Evolutionary conservation across 2,329 filamentous ascomycete species (phyloP), one percentile per base, ranked within the genome.

Genomic region (Ploettnerulaceae sp.): DNA sequence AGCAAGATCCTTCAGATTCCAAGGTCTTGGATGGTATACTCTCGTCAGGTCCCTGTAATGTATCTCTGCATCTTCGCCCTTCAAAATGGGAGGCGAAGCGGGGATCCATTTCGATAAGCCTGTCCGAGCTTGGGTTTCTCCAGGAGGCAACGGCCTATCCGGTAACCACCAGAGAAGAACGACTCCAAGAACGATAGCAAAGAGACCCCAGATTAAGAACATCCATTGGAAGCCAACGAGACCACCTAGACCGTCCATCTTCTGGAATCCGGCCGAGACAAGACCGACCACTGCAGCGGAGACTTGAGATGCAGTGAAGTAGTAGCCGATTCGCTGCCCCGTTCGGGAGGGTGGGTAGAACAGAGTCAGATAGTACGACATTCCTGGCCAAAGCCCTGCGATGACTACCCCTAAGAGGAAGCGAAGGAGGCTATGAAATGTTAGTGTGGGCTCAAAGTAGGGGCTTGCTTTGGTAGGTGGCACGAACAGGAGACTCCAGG

Each of bases 301-400:
- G 20, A 95, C 79, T 64, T 95, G 89, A 0, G 88, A 79, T 1
- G 89, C 89, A 2, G 88, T 95, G 64, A 88, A 95, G 69, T 95
- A 95, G 64, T 84, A 79, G 28, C 89, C 89, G 54, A 95, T 94
- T 29, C 89, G 78, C 70, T 93, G 94, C 11, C 86, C 89, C 1
- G 85, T 93, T 9, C 86, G 77, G 5, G 86, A 87, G 0, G 89
- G 89, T 5, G 89, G 89, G 62, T 95, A 95, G 71, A 95, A 95
- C 6, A 95, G 74, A 0, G 89, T 94, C 36, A 95, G 73, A 62
- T 95, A 95, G 65, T 93, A 93, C 7, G 88, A 81, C 89, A 95
- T 95, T 39, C 89, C 49, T 0, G 89, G 89, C 89, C 89, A 95
- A 84, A 95, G 89, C 36, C 89, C 89, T 1, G 89, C 89, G 63